Evolutionary conservation across 2,329 filamentous ascomycete genomes (phyloP).

Genomic region (Microdochium paspali): DNA sequence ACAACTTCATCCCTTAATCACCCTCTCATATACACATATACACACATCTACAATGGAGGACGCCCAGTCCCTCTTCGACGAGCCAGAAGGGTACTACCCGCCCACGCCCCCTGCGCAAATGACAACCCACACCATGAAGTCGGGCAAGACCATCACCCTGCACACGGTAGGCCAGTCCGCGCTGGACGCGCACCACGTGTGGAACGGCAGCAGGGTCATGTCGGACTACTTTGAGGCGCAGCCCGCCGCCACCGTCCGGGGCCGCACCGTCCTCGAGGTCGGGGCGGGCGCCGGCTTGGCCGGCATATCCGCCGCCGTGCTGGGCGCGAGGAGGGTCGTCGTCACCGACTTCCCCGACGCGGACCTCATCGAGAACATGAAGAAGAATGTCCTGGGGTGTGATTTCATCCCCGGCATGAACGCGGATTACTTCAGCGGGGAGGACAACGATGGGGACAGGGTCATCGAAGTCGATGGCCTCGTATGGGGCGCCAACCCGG

Average conservation of each 20-base stretch:
- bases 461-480: slow-evolving; percentile 58
- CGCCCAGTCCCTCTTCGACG: slow-evolving; percentile 55
- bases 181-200: slow-evolving; percentile 82
- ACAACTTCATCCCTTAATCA: too few species aligned
- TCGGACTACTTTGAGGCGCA: slow-evolving; percentile 68
- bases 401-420: slow-evolving; percentile 26
- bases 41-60: background rate
- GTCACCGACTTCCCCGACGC: slow-evolving; percentile 84
- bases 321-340: slow-evolving; percentile 62
- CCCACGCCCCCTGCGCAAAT: slow-evolving; percentile 68
- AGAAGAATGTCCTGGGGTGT: slow-evolving; percentile 60
- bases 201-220: slow-evolving; percentile 79
- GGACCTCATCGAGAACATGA: slow-evolving; percentile 73
- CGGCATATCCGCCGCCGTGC: slow-evolving; percentile 64
- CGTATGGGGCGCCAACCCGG: slow-evolving; percentile 67
- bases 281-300: slow-evolving; percentile 83
- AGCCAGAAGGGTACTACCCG: slow-evolving; percentile 72
- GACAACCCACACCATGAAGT: slow-evolving; percentile 60
- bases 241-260: slow-evolving; percentile 46
- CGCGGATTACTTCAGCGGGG: slow-evolving; percentile 21
- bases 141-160: slow-evolving; percentile 56
- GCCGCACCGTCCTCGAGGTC: slow-evolving; percentile 72
- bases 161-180: slow-evolving; percentile 81
- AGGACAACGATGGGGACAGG: slow-evolving; percentile 3
- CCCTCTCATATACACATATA: too few species aligned